A percentile compares a stretch with the other conserved stretches of the same genome.
phyloP scores from a whole-genome alignment of 306 rosid species.

The Rosa persica region DNA sequence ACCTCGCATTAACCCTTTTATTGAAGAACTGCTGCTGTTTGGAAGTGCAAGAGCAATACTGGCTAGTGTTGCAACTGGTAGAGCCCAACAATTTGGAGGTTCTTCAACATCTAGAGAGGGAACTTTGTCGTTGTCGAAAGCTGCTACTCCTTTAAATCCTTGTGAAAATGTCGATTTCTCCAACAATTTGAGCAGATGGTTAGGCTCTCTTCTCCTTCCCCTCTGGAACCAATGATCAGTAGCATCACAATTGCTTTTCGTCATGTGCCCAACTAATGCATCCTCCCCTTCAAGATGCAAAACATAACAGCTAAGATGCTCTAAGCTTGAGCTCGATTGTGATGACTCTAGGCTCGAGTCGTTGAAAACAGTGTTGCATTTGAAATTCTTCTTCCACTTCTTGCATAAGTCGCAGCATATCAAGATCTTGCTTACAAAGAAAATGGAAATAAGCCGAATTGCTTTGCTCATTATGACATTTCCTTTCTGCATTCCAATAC shows the following conservation, averaged over 20 bases:
- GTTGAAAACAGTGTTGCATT: conserved; percentile 19
- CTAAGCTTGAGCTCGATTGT: conserved; percentile 26
- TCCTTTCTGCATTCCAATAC: conserved; percentile 55
- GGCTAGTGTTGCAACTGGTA: conserved; percentile 74
- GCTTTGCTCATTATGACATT: conserved; percentile 61
- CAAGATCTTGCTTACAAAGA: conserved; percentile 33
- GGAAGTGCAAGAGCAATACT: conserved; percentile 70
- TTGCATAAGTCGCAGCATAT: conserved; percentile 33
- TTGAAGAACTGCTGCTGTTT: conserved; percentile 29
- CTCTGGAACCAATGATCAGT: conserved; percentile 60
- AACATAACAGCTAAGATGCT: conserved; percentile 65
- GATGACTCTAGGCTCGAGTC: conserved; percentile 36
- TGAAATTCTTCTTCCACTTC: conserved; percentile 32
- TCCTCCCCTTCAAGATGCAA: conserved; percentile 90
- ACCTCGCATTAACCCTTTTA: conserved; percentile 37
- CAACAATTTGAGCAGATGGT: conserved; percentile 43
- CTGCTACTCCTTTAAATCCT: conserved; percentile 59
- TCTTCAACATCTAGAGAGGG: conserved; percentile 48
- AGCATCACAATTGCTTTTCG: conserved; percentile 56
- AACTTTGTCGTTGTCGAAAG: conserved; percentile 55
- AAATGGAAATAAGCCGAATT: conserved; percentile 50
- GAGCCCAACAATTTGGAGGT: conserved; percentile 73
- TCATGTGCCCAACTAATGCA: conserved; percentile 58
- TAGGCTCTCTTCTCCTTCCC: conserved; percentile 62
- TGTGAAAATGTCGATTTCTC: conserved; percentile 49